Evolutionary conservation across 805 yeast species (phyloP), one percentile per base, ranked within the genome.

Genomic region (Nakazawaea wyomingensis): DNA sequence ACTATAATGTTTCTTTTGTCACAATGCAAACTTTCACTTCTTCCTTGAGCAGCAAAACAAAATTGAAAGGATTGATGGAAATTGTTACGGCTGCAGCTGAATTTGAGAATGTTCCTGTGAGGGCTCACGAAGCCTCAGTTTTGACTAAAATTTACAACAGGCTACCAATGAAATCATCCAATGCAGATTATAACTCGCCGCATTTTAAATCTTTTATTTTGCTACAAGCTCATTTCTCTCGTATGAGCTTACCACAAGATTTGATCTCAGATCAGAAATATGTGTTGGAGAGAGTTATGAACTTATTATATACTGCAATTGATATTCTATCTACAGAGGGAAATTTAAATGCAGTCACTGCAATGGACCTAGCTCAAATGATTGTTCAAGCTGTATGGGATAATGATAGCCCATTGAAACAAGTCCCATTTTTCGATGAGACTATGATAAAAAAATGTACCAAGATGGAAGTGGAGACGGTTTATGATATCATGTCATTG

Each of bases 281-380:
- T 0, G 71, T 89, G 1, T 58, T 90, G 11, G 62, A 66, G 17
- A 71, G 62, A 34, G 60, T 76, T 0, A 47, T 82, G 37, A 68
- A 66, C 3, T 54, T 89, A 17, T 61, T 86, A 6, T 71, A 80
- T 50, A 86, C 91, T 0, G 65, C 79, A 37, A 80, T 86, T 16
- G 97, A 93, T 58, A 64, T 82, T 1, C 64, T 89, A 30, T 80
- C 96, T 0, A 76, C 87, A 50, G 88, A 88, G 46, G 96, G 97
- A 0, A 68, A 74, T 50, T 62, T 90, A 54, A 84, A 80, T 57
- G 89, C 95, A 0, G 70, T 87, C 50, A 71, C 74, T 35, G 91
- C 87, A 0, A 85, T 93, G 85, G 97, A 93, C 56, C 57, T 89
- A 40, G 74, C 85, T 1, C 99, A 93, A 57, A 85, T 88, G 95